Percentiles rank a stretch among this genome's conserved stretches.
Evolutionary conservation across 805 yeast genomes (phyloP).

Genomic region (Candida ulmi): DNA sequence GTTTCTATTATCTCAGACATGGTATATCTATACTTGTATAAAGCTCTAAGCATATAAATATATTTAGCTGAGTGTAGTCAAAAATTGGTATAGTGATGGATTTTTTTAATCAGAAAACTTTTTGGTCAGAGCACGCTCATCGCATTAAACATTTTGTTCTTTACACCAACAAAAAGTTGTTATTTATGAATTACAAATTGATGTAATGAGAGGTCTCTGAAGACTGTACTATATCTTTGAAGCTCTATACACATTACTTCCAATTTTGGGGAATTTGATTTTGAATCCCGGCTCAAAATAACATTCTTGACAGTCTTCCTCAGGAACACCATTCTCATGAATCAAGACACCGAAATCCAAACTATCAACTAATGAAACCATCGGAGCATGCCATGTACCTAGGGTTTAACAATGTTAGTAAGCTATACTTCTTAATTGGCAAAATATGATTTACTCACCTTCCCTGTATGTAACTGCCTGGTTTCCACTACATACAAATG

Average conservation of each 20-base stretch:
- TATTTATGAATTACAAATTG: too few relatives aligned
- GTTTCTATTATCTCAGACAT: neutral
- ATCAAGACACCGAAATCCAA: slow-evolving; percentile 86
- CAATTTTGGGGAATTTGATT: slow-evolving; percentile 17
- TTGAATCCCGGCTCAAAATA: slow-evolving; percentile 56
- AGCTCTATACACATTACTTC: neutral
- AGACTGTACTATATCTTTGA: slow-evolving; percentile 1
- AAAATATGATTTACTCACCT: slow-evolving; percentile 24
- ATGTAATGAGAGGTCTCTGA: too few relatives aligned
- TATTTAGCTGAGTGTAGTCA: too few relatives aligned
- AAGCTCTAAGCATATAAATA: neutral
- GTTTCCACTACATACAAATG: slow-evolving; percentile 73
- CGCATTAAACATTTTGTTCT: neutral
- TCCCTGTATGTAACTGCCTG: slow-evolving; percentile 87
- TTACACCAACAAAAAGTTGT: too few relatives aligned
- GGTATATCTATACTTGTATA: neutral
- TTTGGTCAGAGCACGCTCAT: neutral
- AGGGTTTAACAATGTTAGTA: slow-evolving; percentile 5
- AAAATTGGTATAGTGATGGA: too few relatives aligned
- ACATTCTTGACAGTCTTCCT: slow-evolving; percentile 81
- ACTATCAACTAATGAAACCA: slow-evolving; percentile 71
- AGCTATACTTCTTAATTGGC: too few relatives aligned
- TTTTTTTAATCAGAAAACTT: too few relatives aligned
- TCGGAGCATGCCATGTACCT: slow-evolving; percentile 94
- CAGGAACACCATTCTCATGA: slow-evolving; percentile 73